Evolutionary conservation across 352 stramenopile genomes (phyloP).

Genomic region (Globisporangium irregulare): DNA sequence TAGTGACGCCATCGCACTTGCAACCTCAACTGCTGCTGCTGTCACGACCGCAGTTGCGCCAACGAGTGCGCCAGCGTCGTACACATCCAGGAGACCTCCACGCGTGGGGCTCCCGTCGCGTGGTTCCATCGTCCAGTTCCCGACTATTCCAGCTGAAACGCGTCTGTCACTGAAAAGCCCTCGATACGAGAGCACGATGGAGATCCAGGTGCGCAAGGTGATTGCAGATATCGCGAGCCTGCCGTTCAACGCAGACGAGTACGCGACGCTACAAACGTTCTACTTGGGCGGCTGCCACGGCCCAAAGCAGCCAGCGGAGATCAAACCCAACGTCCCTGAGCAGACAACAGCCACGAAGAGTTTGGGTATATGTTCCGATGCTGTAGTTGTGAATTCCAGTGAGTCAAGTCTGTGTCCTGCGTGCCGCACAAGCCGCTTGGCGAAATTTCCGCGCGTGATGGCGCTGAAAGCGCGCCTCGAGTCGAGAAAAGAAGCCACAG

Average conservation of each 20-base stretch:
- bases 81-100: constrained; percentile 16
- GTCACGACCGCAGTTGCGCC: constrained; percentile 5
- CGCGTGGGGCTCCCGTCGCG: constrained; percentile 45
- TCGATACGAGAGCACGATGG: constrained; percentile 71
- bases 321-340: background rate
- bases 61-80: constrained; percentile 5
- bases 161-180: constrained; percentile 62
- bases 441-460: constrained; percentile 58
- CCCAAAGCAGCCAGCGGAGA: constrained; percentile 21
- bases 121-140: constrained; percentile 34
- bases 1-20: constrained; percentile 31
- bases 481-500: constrained; percentile 31
- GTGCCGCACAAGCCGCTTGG: constrained; percentile 48
- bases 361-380: constrained; percentile 13
- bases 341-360: background rate
- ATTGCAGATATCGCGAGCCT: constrained; percentile 57
- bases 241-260: constrained; percentile 69
- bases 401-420: constrained; percentile 33
- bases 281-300: constrained; percentile 55
- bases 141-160: constrained; percentile 34
- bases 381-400: constrained; percentile 23
- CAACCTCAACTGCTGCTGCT: constrained; percentile 20
- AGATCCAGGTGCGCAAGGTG: constrained; percentile 66
- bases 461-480: constrained; percentile 45
- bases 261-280: constrained; percentile 50